phyloP scores from a whole-genome alignment of 192 early-diverging fungal species.

The Dispira simplex region DNA sequence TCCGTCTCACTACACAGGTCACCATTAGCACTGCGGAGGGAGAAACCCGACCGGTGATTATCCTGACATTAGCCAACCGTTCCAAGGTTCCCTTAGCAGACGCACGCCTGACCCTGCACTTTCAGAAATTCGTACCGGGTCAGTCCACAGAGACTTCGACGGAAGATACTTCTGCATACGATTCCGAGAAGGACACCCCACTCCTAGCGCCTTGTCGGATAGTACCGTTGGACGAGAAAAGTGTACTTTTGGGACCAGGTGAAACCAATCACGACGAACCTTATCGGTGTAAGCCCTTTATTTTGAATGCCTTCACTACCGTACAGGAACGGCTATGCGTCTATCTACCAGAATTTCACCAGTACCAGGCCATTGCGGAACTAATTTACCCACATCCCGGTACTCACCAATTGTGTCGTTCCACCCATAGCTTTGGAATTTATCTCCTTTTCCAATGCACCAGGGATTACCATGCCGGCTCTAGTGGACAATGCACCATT shows the following conservation, averaged over 20 bases:
- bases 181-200: background rate
- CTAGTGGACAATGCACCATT: background rate
- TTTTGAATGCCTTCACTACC: background rate
- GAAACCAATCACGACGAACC: background rate
- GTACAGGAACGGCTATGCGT: background rate
- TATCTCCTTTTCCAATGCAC: slow-evolving; percentile 1
- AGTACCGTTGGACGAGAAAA: background rate
- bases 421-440: background rate
- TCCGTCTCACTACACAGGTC: slow-evolving; percentile 2
- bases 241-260: background rate
- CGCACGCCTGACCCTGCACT: background rate
- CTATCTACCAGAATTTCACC: background rate
- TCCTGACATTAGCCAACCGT: background rate
- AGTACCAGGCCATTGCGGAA: background rate
- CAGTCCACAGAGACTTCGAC: background rate
- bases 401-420: background rate
- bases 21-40: background rate
- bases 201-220: background rate
- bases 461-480: background rate
- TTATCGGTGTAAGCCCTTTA: background rate
- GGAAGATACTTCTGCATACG: background rate
- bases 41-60: background rate
- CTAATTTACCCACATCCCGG: background rate
- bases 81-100: background rate
- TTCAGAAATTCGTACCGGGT: background rate